Conservation (phyloP, 371 early-diverging fungal genomes). For the Apophysomyces trapeziformis region DNA sequence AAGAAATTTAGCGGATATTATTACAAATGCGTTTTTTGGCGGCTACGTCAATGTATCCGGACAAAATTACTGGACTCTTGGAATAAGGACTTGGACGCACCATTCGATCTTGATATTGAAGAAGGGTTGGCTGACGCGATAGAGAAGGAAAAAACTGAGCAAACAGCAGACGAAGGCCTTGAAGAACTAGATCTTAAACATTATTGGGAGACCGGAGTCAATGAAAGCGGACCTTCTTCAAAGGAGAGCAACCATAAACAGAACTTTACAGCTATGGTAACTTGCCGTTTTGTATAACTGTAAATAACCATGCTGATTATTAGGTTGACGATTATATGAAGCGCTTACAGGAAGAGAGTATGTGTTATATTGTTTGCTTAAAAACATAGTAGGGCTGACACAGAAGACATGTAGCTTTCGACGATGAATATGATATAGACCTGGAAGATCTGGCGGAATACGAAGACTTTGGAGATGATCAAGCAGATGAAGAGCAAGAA, state of each 20-base stretch:
- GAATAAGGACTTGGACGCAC: not conserved
- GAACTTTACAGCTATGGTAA: slow-evolving; percentile 12
- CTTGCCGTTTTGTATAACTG: not conserved
- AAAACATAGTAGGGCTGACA: not conserved
- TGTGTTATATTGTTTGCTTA: not conserved
- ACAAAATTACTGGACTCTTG: slow-evolving; percentile 12
- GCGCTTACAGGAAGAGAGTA: slow-evolving; percentile 11
- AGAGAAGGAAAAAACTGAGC: slow-evolving; percentile 21
- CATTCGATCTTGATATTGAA: slow-evolving; percentile 7
- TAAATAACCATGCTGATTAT: slow-evolving; percentile 3
- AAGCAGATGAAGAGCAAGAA: slow-evolving; percentile 19
- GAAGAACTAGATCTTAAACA: not conserved
- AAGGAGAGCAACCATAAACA: slow-evolving; percentile 2
- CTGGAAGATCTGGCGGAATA: slow-evolving; percentile 21
- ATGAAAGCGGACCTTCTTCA: not conserved
- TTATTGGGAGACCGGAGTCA: not conserved
- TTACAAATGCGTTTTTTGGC: slow-evolving; percentile 28
- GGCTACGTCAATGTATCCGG: slow-evolving; percentile 15
- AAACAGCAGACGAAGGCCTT: slow-evolving; percentile 3
- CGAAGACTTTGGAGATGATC: slow-evolving; percentile 17
- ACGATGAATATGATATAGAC: slow-evolving; percentile 11
- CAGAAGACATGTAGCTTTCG: not conserved
- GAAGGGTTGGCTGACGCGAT: slow-evolving; percentile 27
- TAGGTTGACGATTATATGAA: slow-evolving; percentile 30
- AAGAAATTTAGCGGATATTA: slow-evolving; percentile 28